Percentiles rank a stretch among this genome's conserved stretches.
These are phyloP conservation scores for Chenopodium berlandieri DNA, from an alignment of 148 eudicot species.

Conservation along the genomic window DNA sequence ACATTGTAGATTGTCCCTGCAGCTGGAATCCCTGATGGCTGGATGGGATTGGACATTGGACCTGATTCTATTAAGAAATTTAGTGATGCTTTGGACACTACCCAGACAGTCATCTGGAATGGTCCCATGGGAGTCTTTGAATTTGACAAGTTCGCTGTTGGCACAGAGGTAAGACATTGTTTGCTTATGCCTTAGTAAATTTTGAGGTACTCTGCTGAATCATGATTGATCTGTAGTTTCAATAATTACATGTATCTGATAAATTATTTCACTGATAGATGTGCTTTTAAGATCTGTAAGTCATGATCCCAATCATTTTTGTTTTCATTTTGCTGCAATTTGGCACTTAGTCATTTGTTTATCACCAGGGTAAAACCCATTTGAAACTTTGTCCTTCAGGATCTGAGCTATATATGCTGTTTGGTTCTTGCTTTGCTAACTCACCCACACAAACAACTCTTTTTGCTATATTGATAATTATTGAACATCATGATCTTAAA, in stretches of 20 bases:
- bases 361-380: neutral
- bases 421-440: neutral
- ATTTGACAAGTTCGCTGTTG: conserved; percentile 69
- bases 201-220: neutral
- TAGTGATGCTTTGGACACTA: conserved; percentile 74
- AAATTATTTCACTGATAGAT: neutral
- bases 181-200: neutral
- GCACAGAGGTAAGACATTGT: conserved; percentile 56
- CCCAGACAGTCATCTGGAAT: conserved; percentile 91
- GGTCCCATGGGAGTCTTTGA: conserved; percentile 99
- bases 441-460: neutral
- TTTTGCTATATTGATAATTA: too few species aligned
- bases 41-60: conserved; percentile 99
- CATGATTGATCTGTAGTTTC: neutral
- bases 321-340: neutral
- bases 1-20: conserved; percentile 69
- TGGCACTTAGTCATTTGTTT: neutral
- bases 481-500: neutral
- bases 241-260: too few species aligned
- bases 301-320: neutral
- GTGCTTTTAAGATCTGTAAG: neutral
- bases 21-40: conserved; percentile 83
- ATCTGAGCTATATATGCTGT: neutral
- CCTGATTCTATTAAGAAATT: conserved; percentile 83
- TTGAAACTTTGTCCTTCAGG: neutral